Evolutionary conservation across 116 monocot genomes (phyloP).

Genomic region (Papilionanthe hybrid): DNA sequence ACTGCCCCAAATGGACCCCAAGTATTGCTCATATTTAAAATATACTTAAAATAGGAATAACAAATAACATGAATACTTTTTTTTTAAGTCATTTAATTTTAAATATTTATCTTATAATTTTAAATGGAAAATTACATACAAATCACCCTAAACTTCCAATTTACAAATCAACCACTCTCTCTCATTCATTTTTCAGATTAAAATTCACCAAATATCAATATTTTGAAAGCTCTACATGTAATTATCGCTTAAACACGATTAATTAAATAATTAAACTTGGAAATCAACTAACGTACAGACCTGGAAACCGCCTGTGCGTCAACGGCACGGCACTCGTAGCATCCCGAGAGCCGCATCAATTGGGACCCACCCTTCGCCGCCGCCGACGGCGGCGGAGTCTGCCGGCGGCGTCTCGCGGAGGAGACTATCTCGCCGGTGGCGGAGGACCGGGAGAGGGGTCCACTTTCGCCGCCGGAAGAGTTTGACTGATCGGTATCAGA

Average conservation of each 20-base stretch:
- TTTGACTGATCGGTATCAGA: constrained; percentile 21
- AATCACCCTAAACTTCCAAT: too few relatives aligned
- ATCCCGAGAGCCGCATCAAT: constrained; percentile 68
- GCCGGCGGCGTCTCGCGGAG: constrained; percentile 8
- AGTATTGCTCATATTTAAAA: too few relatives aligned
- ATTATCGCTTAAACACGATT: not conserved
- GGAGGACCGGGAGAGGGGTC: constrained; percentile 12
- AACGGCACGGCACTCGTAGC: constrained; percentile 90
- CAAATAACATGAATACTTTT: too few relatives aligned
- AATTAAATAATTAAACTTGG: not conserved
- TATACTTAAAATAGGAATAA: too few relatives aligned
- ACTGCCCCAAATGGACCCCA: too few relatives aligned
- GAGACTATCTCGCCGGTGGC: constrained; percentile 16
- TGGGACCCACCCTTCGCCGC: constrained; percentile 26
- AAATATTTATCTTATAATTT: not conserved
- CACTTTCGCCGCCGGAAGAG: constrained; percentile 6
- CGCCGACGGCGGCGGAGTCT: not conserved
- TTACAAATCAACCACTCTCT: too few relatives aligned
- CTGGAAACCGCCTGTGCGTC: constrained; percentile 33
- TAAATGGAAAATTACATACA: not conserved
- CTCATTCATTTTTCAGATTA: too few relatives aligned
- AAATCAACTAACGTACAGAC: not conserved
- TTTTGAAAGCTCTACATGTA: too few relatives aligned
- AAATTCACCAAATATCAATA: too few relatives aligned
- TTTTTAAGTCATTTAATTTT: too few relatives aligned